Conservation (phyloP, 2,329 filamentous ascomycete species). For the Fusarium palustre region DNA sequence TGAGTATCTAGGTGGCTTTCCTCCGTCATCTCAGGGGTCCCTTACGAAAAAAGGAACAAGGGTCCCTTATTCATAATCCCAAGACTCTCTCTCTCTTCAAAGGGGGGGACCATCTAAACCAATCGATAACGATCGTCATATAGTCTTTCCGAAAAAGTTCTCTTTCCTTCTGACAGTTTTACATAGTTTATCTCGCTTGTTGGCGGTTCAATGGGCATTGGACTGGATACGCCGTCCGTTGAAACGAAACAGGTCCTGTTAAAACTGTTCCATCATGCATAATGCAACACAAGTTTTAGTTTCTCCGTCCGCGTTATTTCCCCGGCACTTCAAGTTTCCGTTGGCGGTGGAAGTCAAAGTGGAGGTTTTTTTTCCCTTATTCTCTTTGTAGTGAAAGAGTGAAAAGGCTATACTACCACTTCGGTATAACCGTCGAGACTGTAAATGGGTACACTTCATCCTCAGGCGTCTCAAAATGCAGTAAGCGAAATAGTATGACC, state of each 20-base stretch:
- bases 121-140: slow-evolving; percentile 32
- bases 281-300: slow-evolving; percentile 17
- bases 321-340: slow-evolving; percentile 25
- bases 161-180: neutral
- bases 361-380: neutral
- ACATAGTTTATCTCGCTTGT: slow-evolving; percentile 16
- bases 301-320: slow-evolving; percentile 31
- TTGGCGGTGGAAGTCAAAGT: neutral
- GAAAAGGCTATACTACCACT: slow-evolving; percentile 2
- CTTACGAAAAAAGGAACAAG: slow-evolving; percentile 4
- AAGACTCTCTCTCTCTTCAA: neutral
- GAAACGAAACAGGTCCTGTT: slow-evolving; percentile 38
- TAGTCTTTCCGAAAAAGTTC: neutral
- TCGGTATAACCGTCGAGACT: slow-evolving; percentile 10
- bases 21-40: slow-evolving; percentile 5
- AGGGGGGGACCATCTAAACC: neutral
- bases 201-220: too few species aligned
- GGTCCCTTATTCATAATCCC: neutral
- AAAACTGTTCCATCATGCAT: slow-evolving; percentile 10
- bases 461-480: neutral
- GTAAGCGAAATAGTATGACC: neutral
- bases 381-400: neutral
- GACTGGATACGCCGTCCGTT: slow-evolving; percentile 1
- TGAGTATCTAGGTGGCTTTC: slow-evolving; percentile 8
- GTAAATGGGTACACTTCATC: neutral